phyloP scores from a whole-genome alignment of 129 eudicot genomes.

The Lactuca saligna region DNA sequence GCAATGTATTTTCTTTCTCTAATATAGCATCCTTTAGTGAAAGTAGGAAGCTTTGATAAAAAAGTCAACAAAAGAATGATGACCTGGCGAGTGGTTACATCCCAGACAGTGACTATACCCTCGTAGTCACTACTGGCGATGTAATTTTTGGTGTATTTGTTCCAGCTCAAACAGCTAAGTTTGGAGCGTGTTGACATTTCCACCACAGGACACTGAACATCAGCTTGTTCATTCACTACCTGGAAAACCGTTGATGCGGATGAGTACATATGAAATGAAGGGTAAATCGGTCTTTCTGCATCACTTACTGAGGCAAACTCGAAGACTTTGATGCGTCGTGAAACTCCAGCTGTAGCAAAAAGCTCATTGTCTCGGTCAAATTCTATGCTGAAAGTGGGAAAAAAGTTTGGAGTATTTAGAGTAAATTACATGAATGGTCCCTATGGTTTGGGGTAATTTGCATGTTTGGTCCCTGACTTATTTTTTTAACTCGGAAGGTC shows the following conservation, averaged over 20 bases:
- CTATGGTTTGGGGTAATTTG: too few species aligned
- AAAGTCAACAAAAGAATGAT: too few species aligned
- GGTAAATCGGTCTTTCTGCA: background rate
- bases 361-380: constrained; percentile 92
- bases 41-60: background rate
- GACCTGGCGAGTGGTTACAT: constrained; percentile 89
- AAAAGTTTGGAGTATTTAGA: background rate
- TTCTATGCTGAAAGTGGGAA: constrained; percentile 67
- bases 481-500: too few species aligned
- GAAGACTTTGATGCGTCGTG: constrained; percentile 78
- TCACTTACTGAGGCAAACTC: constrained; percentile 85
- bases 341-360: constrained; percentile 98
- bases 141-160: constrained; percentile 77
- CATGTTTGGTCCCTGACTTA: too few species aligned
- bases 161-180: constrained; percentile 97
- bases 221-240: constrained; percentile 86
- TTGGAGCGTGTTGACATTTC: constrained; percentile 93
- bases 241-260: constrained; percentile 31
- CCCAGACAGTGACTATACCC: constrained; percentile 97
- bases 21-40: too few species aligned
- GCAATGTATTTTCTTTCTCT: too few species aligned
- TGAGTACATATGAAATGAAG: constrained; percentile 18
- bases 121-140: constrained; percentile 98
- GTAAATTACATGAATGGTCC: too few species aligned
- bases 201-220: constrained; percentile 84